Conservation (phyloP, 768 basidiomycete species). For the Tulasnella sp. region DNA sequence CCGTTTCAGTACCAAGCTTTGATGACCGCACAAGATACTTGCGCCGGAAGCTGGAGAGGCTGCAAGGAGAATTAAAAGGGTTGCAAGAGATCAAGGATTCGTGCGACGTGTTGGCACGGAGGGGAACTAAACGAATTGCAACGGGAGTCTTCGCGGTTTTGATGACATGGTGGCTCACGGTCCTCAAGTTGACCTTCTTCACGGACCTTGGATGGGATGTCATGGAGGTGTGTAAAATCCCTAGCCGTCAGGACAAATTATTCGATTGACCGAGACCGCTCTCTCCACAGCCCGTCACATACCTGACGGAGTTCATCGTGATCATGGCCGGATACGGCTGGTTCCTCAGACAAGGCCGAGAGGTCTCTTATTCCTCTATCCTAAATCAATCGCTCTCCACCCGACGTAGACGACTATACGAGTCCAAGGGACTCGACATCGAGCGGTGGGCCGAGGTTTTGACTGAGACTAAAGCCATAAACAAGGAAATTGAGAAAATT, state of each 20-base stretch:
- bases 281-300: slow-evolving; percentile 44
- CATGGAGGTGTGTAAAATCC: background rate
- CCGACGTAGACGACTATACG: slow-evolving; percentile 49
- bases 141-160: slow-evolving; percentile 52
- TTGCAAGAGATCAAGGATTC: slow-evolving; percentile 50
- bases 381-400: slow-evolving; percentile 52
- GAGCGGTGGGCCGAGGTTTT: slow-evolving; percentile 52
- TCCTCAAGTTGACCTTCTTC: slow-evolving; percentile 57
- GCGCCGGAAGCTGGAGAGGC: slow-evolving; percentile 29
- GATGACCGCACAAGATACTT: slow-evolving; percentile 54
- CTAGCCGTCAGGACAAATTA: background rate
- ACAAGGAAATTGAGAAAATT: slow-evolving; percentile 48
- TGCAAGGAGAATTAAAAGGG: slow-evolving; percentile 39
- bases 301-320: slow-evolving; percentile 53
- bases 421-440: slow-evolving; percentile 50
- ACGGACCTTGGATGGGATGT: slow-evolving; percentile 45
- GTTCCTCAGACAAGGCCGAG: slow-evolving; percentile 54
- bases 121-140: slow-evolving; percentile 50
- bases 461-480: slow-evolving; percentile 42
- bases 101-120: slow-evolving; percentile 51
- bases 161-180: slow-evolving; percentile 55
- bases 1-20: slow-evolving; percentile 55
- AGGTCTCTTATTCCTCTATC: slow-evolving; percentile 59
- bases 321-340: slow-evolving; percentile 57
- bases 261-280: background rate